Evolutionary conservation across 1,284 basidiomycete genomes (phyloP), one percentile per base, ranked within the genome.

Genomic region (Ceratobasidium sp.): DNA sequence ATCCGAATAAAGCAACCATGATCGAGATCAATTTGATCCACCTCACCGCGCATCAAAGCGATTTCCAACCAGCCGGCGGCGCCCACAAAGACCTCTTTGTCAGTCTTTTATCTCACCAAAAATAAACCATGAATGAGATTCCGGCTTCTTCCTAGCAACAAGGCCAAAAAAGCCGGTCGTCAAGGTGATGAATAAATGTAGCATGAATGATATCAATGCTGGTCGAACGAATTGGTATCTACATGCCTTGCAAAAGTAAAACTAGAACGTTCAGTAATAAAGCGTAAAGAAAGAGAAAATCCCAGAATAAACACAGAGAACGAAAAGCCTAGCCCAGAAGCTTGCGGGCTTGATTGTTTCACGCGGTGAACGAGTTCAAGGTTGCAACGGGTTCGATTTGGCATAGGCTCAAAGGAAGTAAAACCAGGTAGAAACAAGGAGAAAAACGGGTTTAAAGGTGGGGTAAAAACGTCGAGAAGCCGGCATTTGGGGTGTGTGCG

Each of bases 311-410:
- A 16, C 3, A 38, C 54, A 36, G 9, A 14, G 30, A 56, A 18
- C 16, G 18, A 56, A n/a, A 33, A 28, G n/a, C 21, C 46, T n/a
- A 49, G 28, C 21, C 51, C 25, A 16, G 23, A n/a, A 33, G 54
- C 30, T 56, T 56, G 54, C 16, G 54, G 33, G 28, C 23, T 38
- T 36, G 28, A 33, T 33, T 30, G 33, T 63, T 36, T 63, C 61
- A 63, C 61, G 30, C 61, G 49, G 61, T 30, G 59, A 61, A 63
- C 61, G 49, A 63, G 28, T 16, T 63, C 61, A 49, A 49, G 61
- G 30, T 33, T 63, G 61, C 48, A 46, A 33, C 42, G 3, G n/a
- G 30, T 56, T 38, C 21, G 33, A 36, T 56, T 56, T 25, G 54
- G 54, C 54, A 56, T 36, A 23, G 46, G 46, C 46, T 49, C 36